These are phyloP conservation scores for Actinomortierella wolfii DNA, from an alignment of 371 early-diverging fungal species.

Conservation along the genomic window DNA sequence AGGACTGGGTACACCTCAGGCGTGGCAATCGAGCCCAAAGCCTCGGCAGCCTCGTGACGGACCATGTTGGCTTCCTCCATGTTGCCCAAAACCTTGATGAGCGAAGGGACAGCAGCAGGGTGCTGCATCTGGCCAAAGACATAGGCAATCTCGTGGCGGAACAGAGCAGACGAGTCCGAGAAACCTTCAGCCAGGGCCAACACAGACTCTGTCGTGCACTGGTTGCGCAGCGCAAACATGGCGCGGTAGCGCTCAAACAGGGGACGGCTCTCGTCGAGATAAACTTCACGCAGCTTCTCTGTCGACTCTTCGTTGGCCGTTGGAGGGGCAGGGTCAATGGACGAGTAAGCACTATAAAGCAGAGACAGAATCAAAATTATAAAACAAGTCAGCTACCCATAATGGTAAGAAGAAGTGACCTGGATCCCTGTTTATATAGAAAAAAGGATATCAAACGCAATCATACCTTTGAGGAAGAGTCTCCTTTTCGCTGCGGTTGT, in stretches of 20 bases:
- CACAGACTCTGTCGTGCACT: constrained; percentile 86
- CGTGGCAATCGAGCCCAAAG: constrained; percentile 98
- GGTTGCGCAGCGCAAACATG: constrained; percentile 98
- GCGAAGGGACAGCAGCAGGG: constrained; percentile 85
- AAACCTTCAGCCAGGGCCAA: constrained; percentile 89
- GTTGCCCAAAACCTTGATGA: constrained; percentile 79
- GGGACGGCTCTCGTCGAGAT: constrained; percentile 73
- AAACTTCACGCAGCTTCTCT: constrained; percentile 64
- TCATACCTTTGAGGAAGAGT: constrained; percentile 37
- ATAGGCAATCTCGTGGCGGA: constrained; percentile 98
- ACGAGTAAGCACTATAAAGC: constrained; percentile 62
- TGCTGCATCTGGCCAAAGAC: constrained; percentile 99
- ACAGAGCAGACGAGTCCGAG: constrained; percentile 84
- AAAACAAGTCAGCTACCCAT: neutral
- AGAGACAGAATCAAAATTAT: neutral
- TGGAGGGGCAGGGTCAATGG: constrained; percentile 96
- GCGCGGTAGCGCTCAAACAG: constrained; percentile 97
- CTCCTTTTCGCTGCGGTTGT: constrained; percentile 61
- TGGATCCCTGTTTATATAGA: no score
- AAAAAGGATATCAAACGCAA: no score
- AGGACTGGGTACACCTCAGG: constrained; percentile 85
- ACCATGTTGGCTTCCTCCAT: constrained; percentile 93
- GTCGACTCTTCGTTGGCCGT: constrained; percentile 61
- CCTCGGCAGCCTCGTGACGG: constrained; percentile 99
- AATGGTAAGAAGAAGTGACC: no score